A percentile compares a stretch with the other conserved stretches of the same genome.
These are phyloP conservation scores for Vinca minor DNA, from an alignment of 257 asterid species.

Conservation along the genomic window DNA sequence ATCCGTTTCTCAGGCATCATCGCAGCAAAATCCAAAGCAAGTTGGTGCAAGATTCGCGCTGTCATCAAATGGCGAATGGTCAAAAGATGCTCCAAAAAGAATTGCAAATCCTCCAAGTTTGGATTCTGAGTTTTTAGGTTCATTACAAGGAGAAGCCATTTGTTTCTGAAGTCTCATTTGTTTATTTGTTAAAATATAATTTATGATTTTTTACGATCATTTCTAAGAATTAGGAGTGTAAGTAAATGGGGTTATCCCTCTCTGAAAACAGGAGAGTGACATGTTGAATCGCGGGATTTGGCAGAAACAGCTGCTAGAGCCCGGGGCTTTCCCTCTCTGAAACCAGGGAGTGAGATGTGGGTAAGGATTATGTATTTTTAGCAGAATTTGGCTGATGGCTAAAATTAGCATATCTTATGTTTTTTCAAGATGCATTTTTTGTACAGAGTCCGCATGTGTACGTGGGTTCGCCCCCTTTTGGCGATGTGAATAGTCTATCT, in stretches of 20 bases:
- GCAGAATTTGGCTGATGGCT: slow-evolving; percentile 1
- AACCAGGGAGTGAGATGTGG: slow-evolving; percentile 8
- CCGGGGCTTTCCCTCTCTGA: not conserved
- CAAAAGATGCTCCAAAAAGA: slow-evolving; percentile 46
- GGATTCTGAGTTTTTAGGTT: slow-evolving; percentile 1
- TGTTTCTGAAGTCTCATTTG: not conserved
- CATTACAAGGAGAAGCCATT: not conserved
- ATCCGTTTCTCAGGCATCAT: slow-evolving; percentile 25
- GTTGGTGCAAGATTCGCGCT: slow-evolving; percentile 77
- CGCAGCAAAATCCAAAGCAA: slow-evolving; percentile 43
- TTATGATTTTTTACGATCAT: not conserved
- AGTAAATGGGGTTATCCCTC: slow-evolving; percentile 5
- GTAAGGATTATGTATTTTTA: not conserved
- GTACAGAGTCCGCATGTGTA: slow-evolving; percentile 2
- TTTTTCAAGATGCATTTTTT: not conserved
- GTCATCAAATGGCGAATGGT: slow-evolving; percentile 68
- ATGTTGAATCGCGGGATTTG: not conserved
- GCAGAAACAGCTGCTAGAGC: not conserved
- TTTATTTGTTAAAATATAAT: not conserved
- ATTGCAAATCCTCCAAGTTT: slow-evolving; percentile 21
- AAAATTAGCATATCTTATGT: not conserved
- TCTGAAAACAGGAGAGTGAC: slow-evolving; percentile 8
- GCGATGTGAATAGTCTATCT: not conserved
- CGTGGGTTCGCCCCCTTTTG: not conserved
- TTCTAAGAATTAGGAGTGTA: not conserved